A percentile compares a stretch with the other conserved stretches of the same genome.
These are phyloP conservation scores for Cucumis cinereus DNA, from an alignment of 306 rosid species.

Conservation along the genomic window DNA sequence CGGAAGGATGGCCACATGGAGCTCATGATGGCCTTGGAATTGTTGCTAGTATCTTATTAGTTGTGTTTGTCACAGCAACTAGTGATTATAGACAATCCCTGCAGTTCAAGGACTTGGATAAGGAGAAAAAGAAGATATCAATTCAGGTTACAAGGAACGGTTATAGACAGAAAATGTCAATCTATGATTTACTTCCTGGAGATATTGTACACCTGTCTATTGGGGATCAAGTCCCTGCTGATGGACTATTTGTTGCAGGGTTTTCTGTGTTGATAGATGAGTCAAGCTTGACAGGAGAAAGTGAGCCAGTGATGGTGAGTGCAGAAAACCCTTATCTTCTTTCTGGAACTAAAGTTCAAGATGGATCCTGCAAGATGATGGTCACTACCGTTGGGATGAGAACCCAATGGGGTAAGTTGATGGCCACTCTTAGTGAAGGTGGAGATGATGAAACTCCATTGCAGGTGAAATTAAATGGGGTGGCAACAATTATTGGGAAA, in stretches of 20 bases:
- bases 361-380: constrained; percentile 90
- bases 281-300: constrained; percentile 95
- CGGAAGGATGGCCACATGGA: constrained; percentile 90
- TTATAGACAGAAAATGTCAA: constrained; percentile 84
- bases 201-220: constrained; percentile 81
- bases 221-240: constrained; percentile 95
- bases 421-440: constrained; percentile 93
- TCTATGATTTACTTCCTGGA: constrained; percentile 88
- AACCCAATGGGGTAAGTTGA: constrained; percentile 97
- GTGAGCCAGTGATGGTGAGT: constrained; percentile 73
- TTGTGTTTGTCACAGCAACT: constrained; percentile 85
- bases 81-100: constrained; percentile 91
- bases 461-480: constrained; percentile 93
- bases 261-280: constrained; percentile 77
- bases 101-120: constrained; percentile 93
- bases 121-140: constrained; percentile 83
- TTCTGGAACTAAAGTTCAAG: constrained; percentile 91
- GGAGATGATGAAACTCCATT: constrained; percentile 97
- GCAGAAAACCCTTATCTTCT: constrained; percentile 72
- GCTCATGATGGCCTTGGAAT: constrained; percentile 97
- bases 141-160: constrained; percentile 85
- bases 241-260: constrained; percentile 77
- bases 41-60: constrained; percentile 83
- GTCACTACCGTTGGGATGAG: constrained; percentile 91
- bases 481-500: constrained; percentile 91